Percentiles rank a stretch among this genome's conserved stretches.
Evolutionary conservation across 2,329 filamentous ascomycete species (phyloP).

Genomic region (Colletotrichum sp.): DNA sequence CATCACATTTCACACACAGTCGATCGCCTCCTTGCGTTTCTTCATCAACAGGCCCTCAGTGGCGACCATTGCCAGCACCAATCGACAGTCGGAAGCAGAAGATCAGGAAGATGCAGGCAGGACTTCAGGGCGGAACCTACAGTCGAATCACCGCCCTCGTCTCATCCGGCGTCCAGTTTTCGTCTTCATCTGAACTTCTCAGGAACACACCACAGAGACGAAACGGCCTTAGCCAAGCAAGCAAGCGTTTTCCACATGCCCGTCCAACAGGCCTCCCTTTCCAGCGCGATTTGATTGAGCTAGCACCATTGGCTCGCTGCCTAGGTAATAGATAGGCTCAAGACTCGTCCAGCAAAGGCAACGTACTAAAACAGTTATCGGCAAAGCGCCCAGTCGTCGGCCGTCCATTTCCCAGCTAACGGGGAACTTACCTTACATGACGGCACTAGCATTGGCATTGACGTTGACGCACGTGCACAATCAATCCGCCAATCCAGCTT

Average conservation of each 20-base stretch:
- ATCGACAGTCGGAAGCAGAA: background rate
- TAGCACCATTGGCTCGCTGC: background rate
- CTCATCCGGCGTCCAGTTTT: background rate
- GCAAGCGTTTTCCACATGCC: background rate
- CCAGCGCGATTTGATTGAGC: background rate
- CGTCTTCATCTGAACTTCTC: constrained; percentile 5
- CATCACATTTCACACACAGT: background rate
- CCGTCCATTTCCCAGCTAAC: background rate
- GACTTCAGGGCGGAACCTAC: background rate
- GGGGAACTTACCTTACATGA: background rate
- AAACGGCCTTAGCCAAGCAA: constrained; percentile 16
- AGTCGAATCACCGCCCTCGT: background rate
- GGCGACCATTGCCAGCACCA: background rate
- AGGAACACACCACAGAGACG: constrained; percentile 1
- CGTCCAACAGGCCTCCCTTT: background rate
- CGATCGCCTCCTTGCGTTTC: background rate
- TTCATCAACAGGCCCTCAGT: background rate
- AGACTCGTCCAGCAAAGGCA: background rate
- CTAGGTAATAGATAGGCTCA: background rate
- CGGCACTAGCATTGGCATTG: constrained; percentile 6
- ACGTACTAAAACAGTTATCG: background rate
- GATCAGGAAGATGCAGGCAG: background rate
- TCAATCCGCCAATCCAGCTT: background rate
- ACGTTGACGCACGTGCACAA: constrained; percentile 4
- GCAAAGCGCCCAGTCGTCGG: background rate